Base-by-base conservation (phyloP, 257 asterid genomes). In the Verbena officinalis region DNA sequence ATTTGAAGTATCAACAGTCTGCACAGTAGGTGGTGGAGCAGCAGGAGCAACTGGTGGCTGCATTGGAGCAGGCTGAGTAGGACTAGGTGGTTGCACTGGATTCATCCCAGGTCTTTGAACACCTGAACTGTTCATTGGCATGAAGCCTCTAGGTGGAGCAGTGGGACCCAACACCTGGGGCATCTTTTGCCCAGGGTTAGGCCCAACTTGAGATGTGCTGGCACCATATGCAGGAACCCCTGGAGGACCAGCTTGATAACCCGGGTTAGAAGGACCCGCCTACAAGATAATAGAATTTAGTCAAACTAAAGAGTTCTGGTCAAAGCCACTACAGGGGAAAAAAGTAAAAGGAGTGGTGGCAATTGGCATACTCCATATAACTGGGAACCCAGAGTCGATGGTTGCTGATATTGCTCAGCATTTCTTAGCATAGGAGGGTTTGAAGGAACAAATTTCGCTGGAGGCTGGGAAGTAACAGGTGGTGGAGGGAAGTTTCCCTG, bases 21-120 rank as follows among this genome's bases (percentile, higher is more conserved):
- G 97, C 65, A 93, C 94, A 20, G 97, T 90, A 45, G 97, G 95
- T 33, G 97, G 97, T n/a, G 99, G 95, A 62, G 92, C 83, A 65
- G 96, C 81, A 53, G 97, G 92, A 70, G 92, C 7, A 63, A 68
- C 94, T 16, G 90, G 79, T 53, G 83, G 59, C 67, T 82, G 95
- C 73, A 62, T 67, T 42, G 88, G 78, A 74, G 86, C 76, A 17
- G 80, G 77, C 60, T 80, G 90, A 57, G 81, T 68, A 55, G 97
- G 96, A 68, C 88, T 86, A 52, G 87, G 75, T 69, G 93, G 95
- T 80, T 85, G 96, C 70, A 69, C 71, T 22, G 82, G 79, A 69
- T 72, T 80, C 86, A 89, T 77, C 56, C 84, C 95, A 52, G 92
- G 86, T 75, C 96, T 80, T 74, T 83, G 95, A 40, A 79, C 77